Base-by-base conservation (phyloP, 2,329 filamentous ascomycete genomes). In the Colletotrichum shisoi region DNA sequence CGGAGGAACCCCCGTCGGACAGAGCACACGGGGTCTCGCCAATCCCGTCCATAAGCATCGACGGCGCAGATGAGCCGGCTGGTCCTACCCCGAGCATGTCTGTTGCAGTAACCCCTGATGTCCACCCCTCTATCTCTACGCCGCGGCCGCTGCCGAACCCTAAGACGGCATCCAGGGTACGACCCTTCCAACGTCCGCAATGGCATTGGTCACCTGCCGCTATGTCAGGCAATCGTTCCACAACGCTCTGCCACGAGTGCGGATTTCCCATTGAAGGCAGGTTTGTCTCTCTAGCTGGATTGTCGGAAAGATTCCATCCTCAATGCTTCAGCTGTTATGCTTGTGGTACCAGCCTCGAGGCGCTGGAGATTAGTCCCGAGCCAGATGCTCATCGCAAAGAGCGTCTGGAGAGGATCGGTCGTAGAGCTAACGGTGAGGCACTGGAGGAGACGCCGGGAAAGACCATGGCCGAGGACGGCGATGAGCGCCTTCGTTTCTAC, bases 281-380 rank as follows among this genome's bases (percentile, higher is more conserved):
- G 64, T 94, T 97, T 71, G 91, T 98, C 24, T 92, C 91, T 4
- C 88, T 97, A 7, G 89, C 89, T 1, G 93, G 93, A 31, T 84
- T 86, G 45, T 74, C 79, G 3, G 85, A 89, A 73, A 91, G 94
- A 21, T 98, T 98, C 77, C 95, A 99, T 73, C 94, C 95, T 0
- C 88, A 93, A 71, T 99, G 95, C 79, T 98, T 99, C 81, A 85
- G 87, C 49, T 99, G 95, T 81, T 91, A 92, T 76, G 86, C 91
- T 68, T 99, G 95, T 77, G 89, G 90, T 37, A 96, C 94, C 11
- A 86, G 89, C 21, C 90, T 99, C 19, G 95, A 99, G 80, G 94
- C 93, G 62, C 91, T 99, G 64, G 95, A 96, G 72, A 98, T 99
- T 77, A 97, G 95, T 71, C 93, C 93, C 0, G 95, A 99, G 78